phyloP scores from a whole-genome alignment of 192 early-diverging fungal genomes.

The Coemansia sp. region DNA sequence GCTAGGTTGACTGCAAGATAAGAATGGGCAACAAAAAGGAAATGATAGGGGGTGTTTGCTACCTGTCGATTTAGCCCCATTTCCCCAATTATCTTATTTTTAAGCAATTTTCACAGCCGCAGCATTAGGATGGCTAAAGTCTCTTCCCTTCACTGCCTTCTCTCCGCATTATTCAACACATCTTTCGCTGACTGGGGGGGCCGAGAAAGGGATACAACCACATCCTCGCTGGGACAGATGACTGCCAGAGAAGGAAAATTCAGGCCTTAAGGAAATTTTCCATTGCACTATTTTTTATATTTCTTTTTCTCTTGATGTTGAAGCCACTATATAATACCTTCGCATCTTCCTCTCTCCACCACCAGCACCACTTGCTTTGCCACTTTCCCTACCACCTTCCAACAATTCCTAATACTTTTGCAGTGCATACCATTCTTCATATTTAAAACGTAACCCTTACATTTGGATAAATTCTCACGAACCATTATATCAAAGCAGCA shows the following conservation, averaged over 20 bases:
- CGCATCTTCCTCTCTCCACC: background rate
- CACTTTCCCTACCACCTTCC: background rate
- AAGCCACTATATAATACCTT: background rate
- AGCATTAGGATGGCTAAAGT: slow-evolving; percentile 1
- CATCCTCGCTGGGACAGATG: background rate
- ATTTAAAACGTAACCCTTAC: background rate
- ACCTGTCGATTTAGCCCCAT: background rate
- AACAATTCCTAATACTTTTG: background rate
- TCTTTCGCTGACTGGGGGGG: background rate
- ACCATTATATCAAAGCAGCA: background rate
- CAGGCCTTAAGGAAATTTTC: background rate
- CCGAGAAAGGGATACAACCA: background rate
- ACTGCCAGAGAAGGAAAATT: background rate
- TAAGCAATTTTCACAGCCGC: slow-evolving; percentile 2
- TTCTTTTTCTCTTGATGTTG: background rate
- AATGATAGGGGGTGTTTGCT: slow-evolving; percentile 2
- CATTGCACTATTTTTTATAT: background rate
- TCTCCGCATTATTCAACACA: background rate
- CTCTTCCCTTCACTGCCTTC: background rate
- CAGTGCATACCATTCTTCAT: background rate
- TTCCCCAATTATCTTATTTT: background rate
- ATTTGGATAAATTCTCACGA: background rate
- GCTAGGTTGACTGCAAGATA: background rate
- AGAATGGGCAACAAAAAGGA: background rate
- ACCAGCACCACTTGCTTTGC: background rate